A percentile compares a stretch with the other conserved stretches of the same genome.
Conservation (phyloP, 129 eudicot genomes). For the Kitagawia praeruptora region DNA sequence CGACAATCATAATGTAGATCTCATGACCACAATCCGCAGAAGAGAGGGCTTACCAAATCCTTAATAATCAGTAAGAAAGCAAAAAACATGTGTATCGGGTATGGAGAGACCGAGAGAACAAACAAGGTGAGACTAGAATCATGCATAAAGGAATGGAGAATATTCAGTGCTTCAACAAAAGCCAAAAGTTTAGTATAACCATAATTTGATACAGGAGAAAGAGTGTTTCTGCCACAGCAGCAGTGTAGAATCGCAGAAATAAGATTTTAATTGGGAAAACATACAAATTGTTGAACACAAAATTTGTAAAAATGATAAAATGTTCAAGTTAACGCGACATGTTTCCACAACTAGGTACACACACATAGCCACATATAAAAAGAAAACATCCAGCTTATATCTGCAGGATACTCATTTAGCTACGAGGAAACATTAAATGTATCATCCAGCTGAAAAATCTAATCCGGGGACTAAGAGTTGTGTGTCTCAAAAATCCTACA, state of each 20-base stretch:
- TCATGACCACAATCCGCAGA: background rate
- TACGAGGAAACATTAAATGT: background rate
- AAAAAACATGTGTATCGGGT: background rate
- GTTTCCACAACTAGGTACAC: no score
- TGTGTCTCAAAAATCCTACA: constrained; percentile 16
- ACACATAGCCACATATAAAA: no score
- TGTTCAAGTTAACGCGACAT: background rate
- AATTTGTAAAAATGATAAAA: no score
- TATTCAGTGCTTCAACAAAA: no score
- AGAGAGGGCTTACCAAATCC: background rate
- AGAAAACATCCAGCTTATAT: background rate
- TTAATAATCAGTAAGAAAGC: background rate
- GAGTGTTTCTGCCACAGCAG: no score
- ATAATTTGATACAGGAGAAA: no score
- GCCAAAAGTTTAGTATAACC: no score
- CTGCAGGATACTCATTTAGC: no score
- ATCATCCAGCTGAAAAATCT: background rate
- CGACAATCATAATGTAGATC: no score
- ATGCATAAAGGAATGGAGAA: background rate
- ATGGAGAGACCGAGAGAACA: background rate
- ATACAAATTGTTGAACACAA: no score
- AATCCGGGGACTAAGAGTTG: background rate
- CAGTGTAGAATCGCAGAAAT: no score
- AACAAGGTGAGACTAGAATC: background rate
- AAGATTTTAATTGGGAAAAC: background rate